Conservation (phyloP, 2,329 filamentous ascomycete species). For the Ceratocystis papillata region DNA sequence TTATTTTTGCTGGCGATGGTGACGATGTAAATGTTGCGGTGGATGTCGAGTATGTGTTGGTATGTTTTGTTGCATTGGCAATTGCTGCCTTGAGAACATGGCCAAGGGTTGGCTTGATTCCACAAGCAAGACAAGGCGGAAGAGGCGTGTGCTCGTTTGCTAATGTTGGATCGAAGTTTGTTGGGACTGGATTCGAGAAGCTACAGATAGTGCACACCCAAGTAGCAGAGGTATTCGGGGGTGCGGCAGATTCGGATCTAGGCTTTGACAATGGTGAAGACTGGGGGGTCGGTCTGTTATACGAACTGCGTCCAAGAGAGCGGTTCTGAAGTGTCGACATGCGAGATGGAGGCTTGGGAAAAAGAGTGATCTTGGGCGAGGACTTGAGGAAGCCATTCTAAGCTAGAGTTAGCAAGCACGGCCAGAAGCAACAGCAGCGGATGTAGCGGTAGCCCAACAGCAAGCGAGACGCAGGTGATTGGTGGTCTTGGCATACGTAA, state of each 20-base stretch:
- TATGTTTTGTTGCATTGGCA: slow-evolving; percentile 53
- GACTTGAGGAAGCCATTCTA: slow-evolving; percentile 81
- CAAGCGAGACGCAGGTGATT: background rate
- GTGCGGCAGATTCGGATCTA: background rate
- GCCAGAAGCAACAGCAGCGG: slow-evolving; percentile 33
- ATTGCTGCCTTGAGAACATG: slow-evolving; percentile 82
- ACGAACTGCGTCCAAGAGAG: slow-evolving; percentile 4
- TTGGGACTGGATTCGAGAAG: slow-evolving; percentile 83
- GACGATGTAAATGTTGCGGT: too few relatives aligned
- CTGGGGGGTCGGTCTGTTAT: background rate
- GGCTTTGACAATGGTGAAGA: slow-evolving; percentile 1
- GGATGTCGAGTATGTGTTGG: background rate
- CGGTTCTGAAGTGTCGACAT: slow-evolving; percentile 29
- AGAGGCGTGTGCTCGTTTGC: slow-evolving; percentile 70
- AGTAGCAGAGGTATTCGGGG: slow-evolving; percentile 50
- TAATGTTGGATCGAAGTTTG: slow-evolving; percentile 79
- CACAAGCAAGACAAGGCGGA: slow-evolving; percentile 82
- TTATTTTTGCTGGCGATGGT: too few relatives aligned
- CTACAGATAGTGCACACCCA: slow-evolving; percentile 97
- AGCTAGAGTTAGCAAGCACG: slow-evolving; percentile 1
- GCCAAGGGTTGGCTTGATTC: slow-evolving; percentile 78
- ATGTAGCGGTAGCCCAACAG: too few relatives aligned
- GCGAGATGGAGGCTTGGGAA: slow-evolving; percentile 67
- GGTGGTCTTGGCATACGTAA: slow-evolving; percentile 47
- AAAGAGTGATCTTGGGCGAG: slow-evolving; percentile 81